Base-by-base conservation (phyloP, 306 rosid species). In the Senna siamea region DNA sequence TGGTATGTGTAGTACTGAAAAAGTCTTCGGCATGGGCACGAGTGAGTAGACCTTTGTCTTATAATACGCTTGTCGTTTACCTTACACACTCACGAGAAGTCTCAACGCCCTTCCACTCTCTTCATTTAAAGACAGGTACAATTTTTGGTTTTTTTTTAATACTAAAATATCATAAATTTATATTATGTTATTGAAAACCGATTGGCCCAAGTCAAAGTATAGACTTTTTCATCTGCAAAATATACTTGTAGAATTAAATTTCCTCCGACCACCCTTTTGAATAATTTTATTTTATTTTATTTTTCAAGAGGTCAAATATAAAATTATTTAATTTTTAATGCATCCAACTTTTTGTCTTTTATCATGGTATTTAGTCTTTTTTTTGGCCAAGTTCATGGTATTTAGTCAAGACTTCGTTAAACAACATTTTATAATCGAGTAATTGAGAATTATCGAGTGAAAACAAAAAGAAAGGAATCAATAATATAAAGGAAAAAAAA, bases 11-110 rank as follows among this genome's bases (percentile, higher is more conserved):
- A 74, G 72, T 43, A 66, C 84, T 75, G 53, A 76, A 53, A 11
- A n/a, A 76, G 48, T 35, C 57, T 75, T 11, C 8, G 35, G 64
- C 70, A 55, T 43, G 54, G 34, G 53, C 53, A 64, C 69, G 60
- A 62, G 80, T 5, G 63, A 64, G 72, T 34, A 35, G 82, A 72
- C 68, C 48, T 72, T 77, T 72, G 84, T 79, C 84, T 69, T 19
- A 68, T 53, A 71, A 64, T 57, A 23, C 53, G 20, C 81, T 14
- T 72, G 67, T 72, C 57, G 43, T 15, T 66, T 46, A n/a, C 15
- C 23, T 3, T 4, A 46, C 26, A 3, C 59, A 59, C 74, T 79
- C 84, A 66, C 82, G 77, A 76, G 81, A 72, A 53, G 35, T 26
- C 20, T 62, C 15, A 46, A 19, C 18, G 32, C 61, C 64, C 73